Percentiles rank a stretch among this genome's conserved stretches.
Evolutionary conservation across 345 rosid genomes (phyloP).

Genomic region (Melaleuca alternifolia): DNA sequence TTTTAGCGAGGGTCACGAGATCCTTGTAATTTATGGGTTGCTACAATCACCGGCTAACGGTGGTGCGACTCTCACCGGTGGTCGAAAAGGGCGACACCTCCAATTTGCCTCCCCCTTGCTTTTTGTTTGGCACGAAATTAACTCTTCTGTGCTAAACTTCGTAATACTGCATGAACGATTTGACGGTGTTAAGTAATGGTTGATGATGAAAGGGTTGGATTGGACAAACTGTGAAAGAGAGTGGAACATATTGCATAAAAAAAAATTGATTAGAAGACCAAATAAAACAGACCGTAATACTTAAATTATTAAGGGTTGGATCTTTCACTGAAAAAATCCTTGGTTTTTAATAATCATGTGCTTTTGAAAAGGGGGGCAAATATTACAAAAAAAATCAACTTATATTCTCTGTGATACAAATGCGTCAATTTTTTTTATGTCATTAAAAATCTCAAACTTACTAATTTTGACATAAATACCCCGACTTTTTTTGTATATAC

Average conservation of each 20-base stretch:
- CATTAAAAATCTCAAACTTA: no score
- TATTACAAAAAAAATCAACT: no score
- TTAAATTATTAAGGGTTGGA: background rate
- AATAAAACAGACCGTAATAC: background rate
- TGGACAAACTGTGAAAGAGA: background rate
- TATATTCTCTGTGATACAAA: no score
- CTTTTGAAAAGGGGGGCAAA: background rate
- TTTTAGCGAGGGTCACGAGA: background rate
- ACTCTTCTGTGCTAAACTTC: background rate
- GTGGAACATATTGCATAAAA: background rate
- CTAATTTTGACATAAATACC: no score
- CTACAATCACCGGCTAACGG: fast-evolving
- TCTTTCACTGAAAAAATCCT: background rate
- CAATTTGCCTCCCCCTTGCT: background rate
- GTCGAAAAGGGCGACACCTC: fast-evolving
- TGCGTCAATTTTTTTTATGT: no score
- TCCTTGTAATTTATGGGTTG: background rate
- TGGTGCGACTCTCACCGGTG: fast-evolving
- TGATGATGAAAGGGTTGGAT: background rate
- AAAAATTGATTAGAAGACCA: background rate
- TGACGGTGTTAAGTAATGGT: background rate
- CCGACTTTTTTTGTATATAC: no score
- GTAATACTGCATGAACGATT: background rate
- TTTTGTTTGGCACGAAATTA: background rate
- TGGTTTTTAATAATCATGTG: background rate